Conservation (phyloP, 2,329 filamentous ascomycete species). For the Hymenoscyphus infarciens region DNA sequence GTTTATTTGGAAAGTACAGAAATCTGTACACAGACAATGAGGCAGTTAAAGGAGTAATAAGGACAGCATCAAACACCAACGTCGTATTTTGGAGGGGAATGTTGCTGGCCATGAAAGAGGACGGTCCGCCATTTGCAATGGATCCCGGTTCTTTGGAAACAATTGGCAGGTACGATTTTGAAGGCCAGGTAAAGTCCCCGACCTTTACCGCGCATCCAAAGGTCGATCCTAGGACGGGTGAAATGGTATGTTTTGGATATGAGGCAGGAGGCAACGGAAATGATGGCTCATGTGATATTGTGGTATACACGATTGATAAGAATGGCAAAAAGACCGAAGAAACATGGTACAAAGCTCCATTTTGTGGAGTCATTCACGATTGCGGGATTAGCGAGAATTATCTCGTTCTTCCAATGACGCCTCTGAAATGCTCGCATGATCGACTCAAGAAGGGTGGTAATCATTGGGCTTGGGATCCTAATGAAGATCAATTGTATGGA, state of each 20-base stretch:
- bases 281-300: conserved; percentile 43
- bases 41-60: conserved; percentile 51
- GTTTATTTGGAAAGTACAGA: conserved; percentile 52
- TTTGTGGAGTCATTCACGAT: conserved; percentile 52
- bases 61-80: conserved; percentile 58
- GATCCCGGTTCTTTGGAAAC: conserved; percentile 47
- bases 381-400: conserved; percentile 47
- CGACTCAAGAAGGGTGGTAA: conserved; percentile 45
- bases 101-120: conserved; percentile 51
- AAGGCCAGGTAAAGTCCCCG: conserved; percentile 45
- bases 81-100: conserved; percentile 55
- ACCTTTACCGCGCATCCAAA: conserved; percentile 53
- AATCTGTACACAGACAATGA: conserved; percentile 56
- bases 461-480: conserved; percentile 50
- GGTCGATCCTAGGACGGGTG: conserved; percentile 48
- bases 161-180: conserved; percentile 48
- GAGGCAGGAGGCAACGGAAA: conserved; percentile 44
- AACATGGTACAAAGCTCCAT: conserved; percentile 47
- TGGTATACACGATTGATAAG: conserved; percentile 44
- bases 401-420: conserved; percentile 46
- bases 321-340: conserved; percentile 46
- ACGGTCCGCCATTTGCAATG: conserved; percentile 49
- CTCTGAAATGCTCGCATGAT: conserved; percentile 44
- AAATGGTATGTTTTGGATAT: conserved; percentile 51
- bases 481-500: conserved; percentile 54